Conservation (phyloP, 352 stramenopile species). For the Globisporangium alternatum region DNA sequence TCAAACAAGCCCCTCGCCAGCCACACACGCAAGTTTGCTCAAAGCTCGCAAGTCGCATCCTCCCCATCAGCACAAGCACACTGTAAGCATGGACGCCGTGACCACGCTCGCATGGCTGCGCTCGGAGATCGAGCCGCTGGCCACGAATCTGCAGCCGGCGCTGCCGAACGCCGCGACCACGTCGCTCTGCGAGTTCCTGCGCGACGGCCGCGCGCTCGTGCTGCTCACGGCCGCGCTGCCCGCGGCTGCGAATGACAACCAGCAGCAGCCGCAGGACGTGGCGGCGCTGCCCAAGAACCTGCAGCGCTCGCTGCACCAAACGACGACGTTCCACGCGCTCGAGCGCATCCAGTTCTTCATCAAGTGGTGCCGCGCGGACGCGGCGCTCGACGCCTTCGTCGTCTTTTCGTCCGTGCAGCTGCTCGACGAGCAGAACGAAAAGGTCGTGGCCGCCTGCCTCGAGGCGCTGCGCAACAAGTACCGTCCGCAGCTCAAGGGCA, state of each 20-base stretch:
- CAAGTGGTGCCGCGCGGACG: conserved; percentile 65
- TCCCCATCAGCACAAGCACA: neutral
- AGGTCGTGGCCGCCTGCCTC: conserved; percentile 56
- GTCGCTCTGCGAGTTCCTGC: conserved; percentile 63
- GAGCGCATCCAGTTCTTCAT: conserved; percentile 87
- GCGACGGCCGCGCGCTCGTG: conserved; percentile 73
- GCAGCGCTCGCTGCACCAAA: conserved; percentile 61
- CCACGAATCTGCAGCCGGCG: conserved; percentile 28
- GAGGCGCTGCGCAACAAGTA: conserved; percentile 60
- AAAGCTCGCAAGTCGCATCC: neutral
- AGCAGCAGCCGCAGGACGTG: conserved; percentile 3
- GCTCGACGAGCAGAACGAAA: conserved; percentile 73
- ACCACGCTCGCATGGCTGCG: conserved; percentile 52
- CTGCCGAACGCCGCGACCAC: conserved; percentile 24
- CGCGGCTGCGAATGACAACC: conserved; percentile 19
- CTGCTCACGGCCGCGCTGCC: conserved; percentile 53
- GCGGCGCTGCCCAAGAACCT: conserved; percentile 64
- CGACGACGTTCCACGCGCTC: conserved; percentile 76
- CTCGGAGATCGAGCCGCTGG: conserved; percentile 41
- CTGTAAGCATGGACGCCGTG: conserved; percentile 6
- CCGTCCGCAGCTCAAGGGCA: conserved; percentile 22
- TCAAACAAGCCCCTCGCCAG: neutral
- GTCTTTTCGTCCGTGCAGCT: conserved; percentile 81
- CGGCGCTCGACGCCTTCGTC: conserved; percentile 59
- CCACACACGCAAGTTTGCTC: neutral